Evolutionary conservation across 495 filamentous ascomycete genomes (phyloP).

Genomic region (Hypoxylon perforatum): DNA sequence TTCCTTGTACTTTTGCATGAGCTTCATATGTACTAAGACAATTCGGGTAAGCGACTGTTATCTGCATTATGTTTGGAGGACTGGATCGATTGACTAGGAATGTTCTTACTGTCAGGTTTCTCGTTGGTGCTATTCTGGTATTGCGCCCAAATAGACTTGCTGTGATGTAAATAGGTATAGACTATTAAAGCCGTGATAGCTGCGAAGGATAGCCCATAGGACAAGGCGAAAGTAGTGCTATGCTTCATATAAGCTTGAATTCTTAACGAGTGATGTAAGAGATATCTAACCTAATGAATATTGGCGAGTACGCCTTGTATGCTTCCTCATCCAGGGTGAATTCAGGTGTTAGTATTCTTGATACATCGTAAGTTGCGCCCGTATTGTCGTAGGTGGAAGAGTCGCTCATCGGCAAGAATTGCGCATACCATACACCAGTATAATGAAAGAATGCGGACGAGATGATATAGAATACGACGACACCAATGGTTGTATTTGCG

Average conservation of each 20-base stretch:
- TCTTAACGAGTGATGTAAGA: not conserved
- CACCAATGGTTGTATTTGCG: conserved; percentile 71
- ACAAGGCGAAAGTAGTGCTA: conserved; percentile 69
- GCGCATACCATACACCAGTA: conserved; percentile 72
- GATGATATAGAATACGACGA: conserved; percentile 64
- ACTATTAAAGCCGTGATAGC: conserved; percentile 74
- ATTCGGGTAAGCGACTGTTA: conserved; percentile 28
- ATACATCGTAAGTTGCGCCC: conserved; percentile 64
- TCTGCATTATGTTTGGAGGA: not conserved
- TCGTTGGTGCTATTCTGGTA: conserved; percentile 68
- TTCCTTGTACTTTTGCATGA: conserved; percentile 69
- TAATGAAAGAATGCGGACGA: conserved; percentile 66
- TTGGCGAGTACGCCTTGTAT: conserved; percentile 70
- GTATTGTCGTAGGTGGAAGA: conserved; percentile 73
- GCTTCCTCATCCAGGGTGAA: conserved; percentile 63
- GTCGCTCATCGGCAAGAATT: conserved; percentile 69
- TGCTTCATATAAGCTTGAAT: conserved; percentile 28
- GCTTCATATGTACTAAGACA: conserved; percentile 62
- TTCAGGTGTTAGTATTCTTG: conserved; percentile 61
- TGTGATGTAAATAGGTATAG: conserved; percentile 72
- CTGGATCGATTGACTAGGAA: too few species aligned
- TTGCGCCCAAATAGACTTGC: conserved; percentile 69
- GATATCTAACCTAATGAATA: conserved; percentile 65
- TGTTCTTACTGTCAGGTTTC: conserved; percentile 60
- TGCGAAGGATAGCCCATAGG: conserved; percentile 78